Base-by-base conservation (phyloP, 1,284 basidiomycete genomes). In the Cystobasidium sp. region DNA sequence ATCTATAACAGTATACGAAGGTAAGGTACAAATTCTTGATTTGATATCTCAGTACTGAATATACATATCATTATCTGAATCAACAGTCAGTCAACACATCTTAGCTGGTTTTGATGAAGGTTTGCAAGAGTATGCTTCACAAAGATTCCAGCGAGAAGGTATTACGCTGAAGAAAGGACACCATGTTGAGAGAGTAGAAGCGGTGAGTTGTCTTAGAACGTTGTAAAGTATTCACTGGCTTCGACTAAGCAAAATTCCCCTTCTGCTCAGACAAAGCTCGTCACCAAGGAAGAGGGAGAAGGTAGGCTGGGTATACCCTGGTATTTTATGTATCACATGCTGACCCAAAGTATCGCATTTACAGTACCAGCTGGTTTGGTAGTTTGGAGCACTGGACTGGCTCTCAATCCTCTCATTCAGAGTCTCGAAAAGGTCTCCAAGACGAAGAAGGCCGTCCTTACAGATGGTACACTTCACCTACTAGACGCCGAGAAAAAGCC, bases 341-440 rank as follows among this genome's bases (percentile, higher is more conserved):
- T 39, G 12, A 67, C 63, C 41, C 74, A 77, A 49, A 77, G 62
- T 51, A 49, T 55, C 47, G 6, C 68, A 63, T 71, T 55, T 51
- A 2, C 71, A 90, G 90, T 91, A 37, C 88, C 88, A 14, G 92
- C 90, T 80, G 92, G 92, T 16, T 84, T 94, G 49, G 86, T 93
- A 6, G 91, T 95, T 20, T 94, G 93, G 93, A 90, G 63, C 77
- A 93, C 92, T 5, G 92, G 91, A 1, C 85, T 94, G 8, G 86
- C 90, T 9, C 88, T 90, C 3, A 93, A 93, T 79, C 91, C 92
- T 8, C 84, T 94, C 53, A 86, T 94, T 61, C 82, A 86, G 70
- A 84, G 85, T 0, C 87, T 92, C 62, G 81, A 82, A 4, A 88
- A 86, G 65, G 84, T 89, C 0, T 82, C 79, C 91, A 91, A 79